Base-by-base conservation (phyloP, 768 basidiomycete genomes). In the Panellus pusillus region DNA sequence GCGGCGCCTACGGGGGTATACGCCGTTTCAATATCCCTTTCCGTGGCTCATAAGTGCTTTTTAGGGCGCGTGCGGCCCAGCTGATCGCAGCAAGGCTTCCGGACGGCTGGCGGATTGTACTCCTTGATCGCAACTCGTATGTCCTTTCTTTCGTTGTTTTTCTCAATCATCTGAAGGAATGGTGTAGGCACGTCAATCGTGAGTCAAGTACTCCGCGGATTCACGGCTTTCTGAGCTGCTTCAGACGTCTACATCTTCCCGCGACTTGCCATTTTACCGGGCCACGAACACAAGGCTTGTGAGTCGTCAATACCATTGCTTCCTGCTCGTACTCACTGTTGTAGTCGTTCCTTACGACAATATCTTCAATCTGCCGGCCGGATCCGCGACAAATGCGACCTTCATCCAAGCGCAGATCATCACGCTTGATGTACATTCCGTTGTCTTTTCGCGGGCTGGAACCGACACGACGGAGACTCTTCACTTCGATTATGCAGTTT, bases 281-380 rank as follows among this genome's bases (percentile, higher is more conserved):
- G 79, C 17, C 80, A 84, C 58, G 83, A 83, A 66, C 79, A 85
- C 68, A 86, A 85, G 72, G 82, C 82, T 24, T 86, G 80, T 81
- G 51, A 55, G 78, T 67, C 15, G 13, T 14, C 31, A 11, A 36
- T 1, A 4, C 46, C 40, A 32, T 13, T n/a, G 5, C 7, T 20
- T 24, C 8, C 8, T n/a, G 12, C 14, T 28, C 19, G 15, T 3
- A 2, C 9, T 27, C 6, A 4, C 36, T 4, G 24, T 6, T 27
- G 1, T 31, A 73, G 80, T 87, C 65, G 77, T 86, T 57, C 82
- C 84, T 0, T 82, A 79, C 61, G 67, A 70, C 45, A 77, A 77
- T 37, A 65, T 84, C 44, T 80, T 83, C 62, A 62, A 67, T 9
- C 17, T 45, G 61, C 54, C 15, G 52, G 64, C 35, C 42, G 50